These are phyloP conservation scores for Chaetomiaceae sp. DNA, from an alignment of 2,329 filamentous ascomycete genomes.

Conservation along the genomic window DNA sequence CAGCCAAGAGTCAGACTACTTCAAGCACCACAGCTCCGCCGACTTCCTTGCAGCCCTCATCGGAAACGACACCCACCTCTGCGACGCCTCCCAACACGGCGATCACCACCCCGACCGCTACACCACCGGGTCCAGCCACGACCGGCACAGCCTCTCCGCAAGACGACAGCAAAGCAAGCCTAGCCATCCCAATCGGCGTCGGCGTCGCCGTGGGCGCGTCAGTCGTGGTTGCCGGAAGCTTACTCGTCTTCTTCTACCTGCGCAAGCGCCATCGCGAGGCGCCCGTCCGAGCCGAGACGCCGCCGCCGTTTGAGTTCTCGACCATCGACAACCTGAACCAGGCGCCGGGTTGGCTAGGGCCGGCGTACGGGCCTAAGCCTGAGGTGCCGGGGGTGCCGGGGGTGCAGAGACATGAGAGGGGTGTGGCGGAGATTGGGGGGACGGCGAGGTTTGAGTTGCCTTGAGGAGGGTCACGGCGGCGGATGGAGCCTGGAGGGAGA, in stretches of 20 bases:
- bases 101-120: not conserved
- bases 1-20: not conserved
- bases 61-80: not conserved
- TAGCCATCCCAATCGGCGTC: constrained; percentile 15
- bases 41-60: not conserved
- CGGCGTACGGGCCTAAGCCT: not conserved
- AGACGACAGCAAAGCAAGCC: not conserved
- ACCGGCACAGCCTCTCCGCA: not conserved
- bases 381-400: too few species aligned
- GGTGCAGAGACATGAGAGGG: not conserved
- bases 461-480: not conserved
- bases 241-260: constrained; percentile 20
- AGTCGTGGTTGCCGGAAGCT: constrained; percentile 10
- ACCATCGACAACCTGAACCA: constrained; percentile 1
- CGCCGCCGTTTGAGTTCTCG: constrained; percentile 18
- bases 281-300: constrained; percentile 18
- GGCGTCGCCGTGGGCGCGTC: constrained; percentile 13
- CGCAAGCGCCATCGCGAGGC: constrained; percentile 15
- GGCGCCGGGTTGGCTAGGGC: not conserved
- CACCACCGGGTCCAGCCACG: not conserved
- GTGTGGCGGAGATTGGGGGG: not conserved
- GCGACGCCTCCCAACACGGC: not conserved
- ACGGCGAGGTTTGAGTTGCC: constrained; percentile 1
- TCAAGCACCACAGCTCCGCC: not conserved
- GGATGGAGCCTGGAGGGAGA: too few species aligned